Base-by-base conservation (phyloP, 495 filamentous ascomycete species). In the Glarea lozoyensis region DNA sequence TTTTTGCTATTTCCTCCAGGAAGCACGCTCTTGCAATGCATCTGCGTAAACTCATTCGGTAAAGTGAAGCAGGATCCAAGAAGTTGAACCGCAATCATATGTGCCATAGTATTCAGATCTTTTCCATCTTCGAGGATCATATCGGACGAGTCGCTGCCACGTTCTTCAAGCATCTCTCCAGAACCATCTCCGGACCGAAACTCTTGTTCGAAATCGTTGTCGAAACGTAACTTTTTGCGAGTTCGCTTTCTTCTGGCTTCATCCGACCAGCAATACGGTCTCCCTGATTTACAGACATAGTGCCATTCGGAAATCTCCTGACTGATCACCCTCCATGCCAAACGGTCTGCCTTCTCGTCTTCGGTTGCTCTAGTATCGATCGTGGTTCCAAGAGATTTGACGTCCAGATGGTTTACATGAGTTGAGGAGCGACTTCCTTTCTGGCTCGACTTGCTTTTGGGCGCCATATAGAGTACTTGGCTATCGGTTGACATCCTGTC, bases 51-150 rank as follows among this genome's bases (percentile, higher is more conserved):
- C 15, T 55, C 54, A 24, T 45, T 45, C 12, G 54, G 49, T 23
- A 55, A 37, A 16, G 60, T 56, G 33, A 59, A 60, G 30, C 49
- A 60, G 11, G 56, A 40, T 16, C 58, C 44, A 0, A 60, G 50
- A 2, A 62, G 46, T 27, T 57, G 58, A 10, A 59, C 27, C 30
- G 56, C 54, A 4, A 62, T 39, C 10, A 59, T 21, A 40, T 51
- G 53, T 39, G 50, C 54, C 1, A 57, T 13, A 33, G 53, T 44
- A 10, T 53, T 31, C 6, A 35, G 18, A 6, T 37, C 34, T n/a
- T 17, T 44, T 13, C 34, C 30, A 13, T 48, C 43, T 1, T 40
- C 22, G 4, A 50, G 36, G 18, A 37, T 48, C 32, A 37, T 44
- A 10, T 56, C 53, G 11, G 53, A 50, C 21, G 37, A 35, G 1